phyloP scores from a whole-genome alignment of 2,329 filamentous ascomycete genomes.

The Beauveria caledonica region DNA sequence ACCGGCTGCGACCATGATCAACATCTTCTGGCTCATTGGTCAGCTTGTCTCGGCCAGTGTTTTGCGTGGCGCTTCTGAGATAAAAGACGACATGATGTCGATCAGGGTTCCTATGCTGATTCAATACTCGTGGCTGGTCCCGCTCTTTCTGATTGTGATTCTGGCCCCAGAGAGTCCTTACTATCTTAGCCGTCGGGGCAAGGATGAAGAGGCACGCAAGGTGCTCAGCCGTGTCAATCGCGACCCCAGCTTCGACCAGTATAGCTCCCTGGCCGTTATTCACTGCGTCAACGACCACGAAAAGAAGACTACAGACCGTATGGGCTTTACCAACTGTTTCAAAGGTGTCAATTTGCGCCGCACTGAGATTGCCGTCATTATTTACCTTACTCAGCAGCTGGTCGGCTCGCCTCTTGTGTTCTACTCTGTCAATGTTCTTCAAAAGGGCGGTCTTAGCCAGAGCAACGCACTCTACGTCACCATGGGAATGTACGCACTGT shows the following conservation, averaged over 20 bases:
- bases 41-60: constrained; percentile 28
- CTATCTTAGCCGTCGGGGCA: constrained; percentile 27
- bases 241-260: constrained; percentile 21
- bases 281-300: constrained; percentile 29
- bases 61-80: constrained; percentile 22
- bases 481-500: constrained; percentile 31
- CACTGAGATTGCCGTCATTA: constrained; percentile 35
- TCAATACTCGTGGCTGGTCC: constrained; percentile 31
- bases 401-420: constrained; percentile 44
- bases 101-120: constrained; percentile 31
- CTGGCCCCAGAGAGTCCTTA: constrained; percentile 33
- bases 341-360: constrained; percentile 24
- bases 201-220: constrained; percentile 21
- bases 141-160: constrained; percentile 23
- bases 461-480: constrained; percentile 37
- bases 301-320: constrained; percentile 16
- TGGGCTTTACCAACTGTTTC: constrained; percentile 28
- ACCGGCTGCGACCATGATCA: constrained; percentile 30
- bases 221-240: constrained; percentile 22
- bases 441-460: constrained; percentile 38
- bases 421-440: constrained; percentile 43
- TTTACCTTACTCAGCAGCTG: constrained; percentile 45
- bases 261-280: constrained; percentile 29
- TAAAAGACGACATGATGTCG: constrained; percentile 21
- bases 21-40: constrained; percentile 33